Conservation (phyloP, 768 basidiomycete genomes). For the Macrolepiota albuminosa region DNA sequence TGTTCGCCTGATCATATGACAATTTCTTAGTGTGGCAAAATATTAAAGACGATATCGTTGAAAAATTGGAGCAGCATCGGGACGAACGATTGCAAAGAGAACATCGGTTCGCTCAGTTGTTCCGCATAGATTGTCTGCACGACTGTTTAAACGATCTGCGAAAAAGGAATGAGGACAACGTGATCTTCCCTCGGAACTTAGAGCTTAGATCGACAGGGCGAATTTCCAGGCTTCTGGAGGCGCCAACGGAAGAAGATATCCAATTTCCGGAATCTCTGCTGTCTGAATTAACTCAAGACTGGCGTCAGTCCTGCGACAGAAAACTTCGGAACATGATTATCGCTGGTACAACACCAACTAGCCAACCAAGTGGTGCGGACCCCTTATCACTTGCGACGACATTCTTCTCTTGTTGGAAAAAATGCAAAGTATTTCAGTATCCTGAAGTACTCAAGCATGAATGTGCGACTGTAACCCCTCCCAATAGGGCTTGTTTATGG, state of each 20-base stretch:
- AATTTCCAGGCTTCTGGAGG: neutral
- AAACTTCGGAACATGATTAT: neutral
- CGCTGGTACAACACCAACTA: neutral
- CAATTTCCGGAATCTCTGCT: neutral
- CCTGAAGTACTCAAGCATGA: neutral
- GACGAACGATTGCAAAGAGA: too few relatives aligned
- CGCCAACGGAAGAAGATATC: neutral
- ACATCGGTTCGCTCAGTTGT: neutral
- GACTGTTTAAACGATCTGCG: too few relatives aligned
- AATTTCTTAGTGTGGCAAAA: neutral
- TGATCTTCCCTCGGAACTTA: neutral
- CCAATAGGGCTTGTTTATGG: neutral
- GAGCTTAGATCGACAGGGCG: neutral
- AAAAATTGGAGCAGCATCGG: neutral
- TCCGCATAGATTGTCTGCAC: neutral
- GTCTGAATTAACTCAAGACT: neutral
- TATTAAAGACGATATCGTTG: constrained; percentile 1
- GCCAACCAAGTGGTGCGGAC: neutral
- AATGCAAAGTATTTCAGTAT: neutral
- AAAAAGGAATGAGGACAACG: neutral
- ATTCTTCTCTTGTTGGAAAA: neutral
- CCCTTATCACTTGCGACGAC: constrained; percentile 1
- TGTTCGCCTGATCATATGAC: neutral
- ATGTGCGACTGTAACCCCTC: neutral
- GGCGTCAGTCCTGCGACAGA: neutral